Evolutionary conservation across 2,329 filamentous ascomycete species (phyloP), one percentile per base, ranked within the genome.

Genomic region (Xylariaceae sp.): DNA sequence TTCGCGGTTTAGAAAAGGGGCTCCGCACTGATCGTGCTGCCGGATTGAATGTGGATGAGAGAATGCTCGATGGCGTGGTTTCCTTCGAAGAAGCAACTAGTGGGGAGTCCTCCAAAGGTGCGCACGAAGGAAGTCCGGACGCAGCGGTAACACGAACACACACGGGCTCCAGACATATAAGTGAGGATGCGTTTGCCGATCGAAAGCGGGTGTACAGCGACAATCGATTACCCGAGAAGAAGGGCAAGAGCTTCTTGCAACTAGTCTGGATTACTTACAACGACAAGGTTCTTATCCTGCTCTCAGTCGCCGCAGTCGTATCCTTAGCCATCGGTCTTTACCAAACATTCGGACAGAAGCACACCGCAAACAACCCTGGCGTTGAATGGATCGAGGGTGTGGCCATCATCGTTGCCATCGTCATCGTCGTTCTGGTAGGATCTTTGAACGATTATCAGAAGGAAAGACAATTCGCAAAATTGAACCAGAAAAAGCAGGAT

Each of bases 231-330:
- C 89, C 89, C 0, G 86, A 84, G 67, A 87, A 88, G 73, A 90
- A 91, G 75, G 82, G 87, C 50, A 92, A 91, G 76, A 87, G 78
- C 64, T 80, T 92, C 47, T 77, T 89, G 50, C 78, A 89, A 69
- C 77, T 92, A 48, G 88, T 90, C 74, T 92, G 88, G 88, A 88
- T 92, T 67, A 90, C 89, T 0, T 90, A 90, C 72, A 90, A 92
- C 74, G 89, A 92, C 78, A 92, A 92, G 72, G 87, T 92, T 2
- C 76, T 92, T 51, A 88, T 90, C 60, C 77, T 91, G 4, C 77
- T 91, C 57, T 88, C 87, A 0, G 77, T 82, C 53, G 89, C 89
- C 49, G 89, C 89, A 2, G 78, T 85, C 44, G 83, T 92, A 53
- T 91, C 88, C 50, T 79, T 92, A 49, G 87, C 85, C 4, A 81